Conservation (phyloP, 495 filamentous ascomycete genomes). For the Zalerion maritima region DNA sequence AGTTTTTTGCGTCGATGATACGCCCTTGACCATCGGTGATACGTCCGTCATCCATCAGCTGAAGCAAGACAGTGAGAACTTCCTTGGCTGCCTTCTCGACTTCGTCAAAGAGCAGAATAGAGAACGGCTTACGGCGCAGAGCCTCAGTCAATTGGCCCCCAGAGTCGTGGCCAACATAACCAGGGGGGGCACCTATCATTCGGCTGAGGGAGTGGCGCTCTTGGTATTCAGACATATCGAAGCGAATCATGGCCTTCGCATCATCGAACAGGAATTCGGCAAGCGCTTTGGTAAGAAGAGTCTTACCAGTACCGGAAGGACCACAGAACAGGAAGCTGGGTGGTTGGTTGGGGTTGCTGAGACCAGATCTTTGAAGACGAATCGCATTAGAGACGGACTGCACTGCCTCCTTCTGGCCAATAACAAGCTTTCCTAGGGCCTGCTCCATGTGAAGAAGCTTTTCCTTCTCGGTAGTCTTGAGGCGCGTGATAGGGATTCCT, state of each 20-base stretch:
- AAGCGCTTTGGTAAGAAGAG: slow-evolving; percentile 85
- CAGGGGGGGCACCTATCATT: slow-evolving; percentile 95
- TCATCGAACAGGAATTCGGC: slow-evolving; percentile 98
- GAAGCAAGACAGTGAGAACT: slow-evolving; percentile 86
- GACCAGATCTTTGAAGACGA: slow-evolving; percentile 80
- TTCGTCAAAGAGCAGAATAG: slow-evolving; percentile 94
- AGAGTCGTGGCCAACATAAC: slow-evolving; percentile 92
- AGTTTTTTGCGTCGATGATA: slow-evolving; percentile 88
- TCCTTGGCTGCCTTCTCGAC: slow-evolving; percentile 98
- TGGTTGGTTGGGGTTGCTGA: slow-evolving; percentile 87
- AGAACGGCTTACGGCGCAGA: slow-evolving; percentile 87
- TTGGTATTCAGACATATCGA: slow-evolving; percentile 99
- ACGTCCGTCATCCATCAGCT: slow-evolving; percentile 97
- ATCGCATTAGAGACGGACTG: slow-evolving; percentile 89
- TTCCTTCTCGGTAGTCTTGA: slow-evolving; percentile 92
- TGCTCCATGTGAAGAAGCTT: slow-evolving; percentile 93
- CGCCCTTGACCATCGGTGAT: slow-evolving; percentile 97
- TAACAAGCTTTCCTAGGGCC: slow-evolving; percentile 63
- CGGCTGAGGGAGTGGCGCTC: slow-evolving; percentile 90
- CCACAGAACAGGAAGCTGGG: slow-evolving; percentile 98
- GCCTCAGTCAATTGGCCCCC: slow-evolving; percentile 92
- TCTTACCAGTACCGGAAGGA: slow-evolving; percentile 96
- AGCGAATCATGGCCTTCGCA: slow-evolving; percentile 91
- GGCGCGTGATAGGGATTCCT: slow-evolving; percentile 84
- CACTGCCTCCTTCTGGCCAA: slow-evolving; percentile 93